Conservation (phyloP, 202 grass and related monocot genomes). For the Bolboschoenoplectus hybrid region DNA sequence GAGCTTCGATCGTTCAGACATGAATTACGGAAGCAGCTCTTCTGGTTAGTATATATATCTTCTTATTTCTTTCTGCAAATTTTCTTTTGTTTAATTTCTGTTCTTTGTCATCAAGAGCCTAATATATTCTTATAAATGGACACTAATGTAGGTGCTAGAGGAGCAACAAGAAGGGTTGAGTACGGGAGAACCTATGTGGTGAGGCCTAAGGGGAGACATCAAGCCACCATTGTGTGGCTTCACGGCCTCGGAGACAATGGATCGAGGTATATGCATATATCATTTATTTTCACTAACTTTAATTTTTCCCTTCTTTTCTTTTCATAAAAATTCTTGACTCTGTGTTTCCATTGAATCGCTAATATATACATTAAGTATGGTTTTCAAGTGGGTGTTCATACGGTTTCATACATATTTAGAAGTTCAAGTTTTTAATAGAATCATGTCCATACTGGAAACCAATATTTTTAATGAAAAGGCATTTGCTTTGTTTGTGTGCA, state of each 20-base stretch:
- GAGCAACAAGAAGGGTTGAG: conserved; percentile 51
- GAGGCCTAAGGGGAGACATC: conserved; percentile 89
- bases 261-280: conserved; percentile 61
- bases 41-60: conserved; percentile 48
- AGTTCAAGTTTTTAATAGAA: background rate
- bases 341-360: background rate
- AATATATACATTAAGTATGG: conserved; percentile 16
- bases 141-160: conserved; percentile 52
- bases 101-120: background rate
- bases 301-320: background rate
- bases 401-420: conserved; percentile 19
- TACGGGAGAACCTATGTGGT: conserved; percentile 96
- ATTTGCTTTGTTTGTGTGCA: conserved; percentile 31
- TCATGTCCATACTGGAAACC: background rate
- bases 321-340: background rate
- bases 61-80: conserved; percentile 27
- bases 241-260: conserved; percentile 97
- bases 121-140: background rate
- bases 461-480: background rate
- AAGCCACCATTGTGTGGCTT: conserved; percentile 98
- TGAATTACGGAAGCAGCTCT: conserved; percentile 79
- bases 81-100: conserved; percentile 16
- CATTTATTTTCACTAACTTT: conserved; percentile 7
- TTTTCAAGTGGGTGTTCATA: conserved; percentile 8
- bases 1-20: conserved; percentile 41